Evolutionary conservation across 768 basidiomycete species (phyloP), one percentile per base, ranked within the genome.

Genomic region (Collybia sp.): DNA sequence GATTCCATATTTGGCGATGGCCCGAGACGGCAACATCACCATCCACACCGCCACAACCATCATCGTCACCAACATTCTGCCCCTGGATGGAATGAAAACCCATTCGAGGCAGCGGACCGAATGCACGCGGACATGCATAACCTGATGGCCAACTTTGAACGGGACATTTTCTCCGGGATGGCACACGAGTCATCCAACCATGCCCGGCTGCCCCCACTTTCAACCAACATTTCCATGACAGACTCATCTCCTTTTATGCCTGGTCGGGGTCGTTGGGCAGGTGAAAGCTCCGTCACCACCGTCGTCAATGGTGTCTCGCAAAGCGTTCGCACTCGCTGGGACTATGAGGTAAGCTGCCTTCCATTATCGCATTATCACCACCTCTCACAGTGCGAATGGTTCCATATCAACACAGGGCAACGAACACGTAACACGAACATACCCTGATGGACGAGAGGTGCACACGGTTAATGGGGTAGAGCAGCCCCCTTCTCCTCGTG

Each of bases 251-350:
- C 62, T 36, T 64, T 58, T 38, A 44, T 47, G 4, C 44, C 48
- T 49, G 48, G 60, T 53, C 52, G 60, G 38, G 46, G 52, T 43
- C 41, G 68, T 54, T 76, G 79, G 77, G 48, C 72, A 1, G 72
- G 76, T 10, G 76, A 87, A 60, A 82, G 80, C 55, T 76, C 65
- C 47, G 64, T 75, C 63, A 75, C 76, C 18, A 69, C 75, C 6
- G 79, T 68, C 1, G 64, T 84, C 40, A 88, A 91, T 46, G 87
- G 88, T 5, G 79, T 80, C 12, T 85, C 83, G 0, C 76, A 82
- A 48, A 78, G 77, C 62, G 59, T 79, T 53, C 65, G 79, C 63
- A 66, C 75, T 60, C 58, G 73, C 50, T 59, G 68, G 42, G 85
- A 90, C 55, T 71, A 68, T 34, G 60, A 80, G 32, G 88, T 88